Evolutionary conservation across 164 flowering plant species (phyloP), one percentile per base, ranked within the genome.

Genomic region (Warburgia ugandensis): DNA sequence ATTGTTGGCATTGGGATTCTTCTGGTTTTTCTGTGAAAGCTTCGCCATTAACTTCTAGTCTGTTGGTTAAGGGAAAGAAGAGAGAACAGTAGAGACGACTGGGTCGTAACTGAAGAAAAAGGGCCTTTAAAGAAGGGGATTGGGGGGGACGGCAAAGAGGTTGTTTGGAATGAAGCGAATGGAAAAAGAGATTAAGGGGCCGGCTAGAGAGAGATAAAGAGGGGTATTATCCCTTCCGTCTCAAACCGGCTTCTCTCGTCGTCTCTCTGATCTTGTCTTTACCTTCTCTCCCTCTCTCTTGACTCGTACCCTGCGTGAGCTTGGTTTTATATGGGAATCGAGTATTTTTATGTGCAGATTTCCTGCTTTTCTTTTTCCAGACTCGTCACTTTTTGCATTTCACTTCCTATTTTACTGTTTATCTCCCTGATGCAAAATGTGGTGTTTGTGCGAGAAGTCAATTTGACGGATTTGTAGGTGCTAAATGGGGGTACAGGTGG

Each of bases 41-140:
- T 69, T 79, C 61, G 60, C 74, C 81, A 79, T 77, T 48, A 52
- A 41, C 32, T 8, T 23, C 9, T 11, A 21, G 39, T 6, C 37
- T n/a, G n/a, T n/a, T n/a, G 46, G 6, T n/a, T 19, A 14, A 17
- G 27, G 19, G 4, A 9, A 33, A 7, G 7, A 37, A 50, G 29
- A 35, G 19, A 25, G 32, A 43, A 31, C 28, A 20, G 33, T 6
- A 51, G 45, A 35, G 30, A 50, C 17, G 68, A 64, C 56, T 43
- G 45, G 48, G 72, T 69, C 62, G 25, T 68, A n/a, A n/a, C n/a
- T 54, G 37, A 55, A 53, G 10, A 46, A 3, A 5, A 6, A 55
- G 41, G 52, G 48, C 13, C 38, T 58, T 33, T 57, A 58, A 64
- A 58, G 61, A 47, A 25, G 38, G 21, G n/a, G 29, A 35, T 14